These are phyloP conservation scores for Ophiostoma quercus DNA, from an alignment of 2,329 filamentous ascomycete genomes.

Conservation along the genomic window DNA sequence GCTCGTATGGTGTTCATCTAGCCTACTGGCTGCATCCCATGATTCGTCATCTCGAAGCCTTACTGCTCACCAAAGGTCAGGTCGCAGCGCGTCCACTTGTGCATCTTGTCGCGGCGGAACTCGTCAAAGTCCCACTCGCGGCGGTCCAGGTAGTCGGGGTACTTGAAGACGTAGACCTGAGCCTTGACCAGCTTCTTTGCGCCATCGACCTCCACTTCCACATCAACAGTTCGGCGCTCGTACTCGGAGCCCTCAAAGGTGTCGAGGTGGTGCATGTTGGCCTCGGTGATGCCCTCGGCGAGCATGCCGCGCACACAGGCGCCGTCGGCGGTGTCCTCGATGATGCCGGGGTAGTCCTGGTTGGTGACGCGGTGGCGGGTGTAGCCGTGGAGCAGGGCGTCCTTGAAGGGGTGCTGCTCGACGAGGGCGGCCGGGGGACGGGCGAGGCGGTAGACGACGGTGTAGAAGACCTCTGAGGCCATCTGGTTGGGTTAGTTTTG, in stretches of 20 bases:
- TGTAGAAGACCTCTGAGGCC: constrained; percentile 80
- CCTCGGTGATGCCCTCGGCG: constrained; percentile 71
- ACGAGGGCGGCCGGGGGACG: constrained; percentile 45
- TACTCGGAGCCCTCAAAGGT: constrained; percentile 78
- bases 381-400: constrained; percentile 70
- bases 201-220: constrained; percentile 35
- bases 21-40: background rate
- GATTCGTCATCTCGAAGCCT: too few relatives aligned
- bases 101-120: constrained; percentile 70
- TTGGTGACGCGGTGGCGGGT: constrained; percentile 62
- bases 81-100: constrained; percentile 48
- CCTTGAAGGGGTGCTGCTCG: constrained; percentile 58
- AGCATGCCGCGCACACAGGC: constrained; percentile 66
- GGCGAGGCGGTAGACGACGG: constrained; percentile 66
- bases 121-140: constrained; percentile 83
- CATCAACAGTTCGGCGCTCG: constrained; percentile 47
- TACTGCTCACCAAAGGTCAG: constrained; percentile 40
- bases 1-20: too few relatives aligned
- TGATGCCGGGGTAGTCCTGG: constrained; percentile 77
- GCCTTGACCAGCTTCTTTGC: constrained; percentile 33
- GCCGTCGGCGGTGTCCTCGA: constrained; percentile 47
- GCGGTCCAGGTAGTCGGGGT: constrained; percentile 53
- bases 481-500: constrained; percentile 46
- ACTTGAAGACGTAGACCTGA: constrained; percentile 60
- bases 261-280: constrained; percentile 71